These are phyloP conservation scores for Blastobotrys muscicola DNA, from an alignment of 805 yeast species.

Conservation along the genomic window DNA sequence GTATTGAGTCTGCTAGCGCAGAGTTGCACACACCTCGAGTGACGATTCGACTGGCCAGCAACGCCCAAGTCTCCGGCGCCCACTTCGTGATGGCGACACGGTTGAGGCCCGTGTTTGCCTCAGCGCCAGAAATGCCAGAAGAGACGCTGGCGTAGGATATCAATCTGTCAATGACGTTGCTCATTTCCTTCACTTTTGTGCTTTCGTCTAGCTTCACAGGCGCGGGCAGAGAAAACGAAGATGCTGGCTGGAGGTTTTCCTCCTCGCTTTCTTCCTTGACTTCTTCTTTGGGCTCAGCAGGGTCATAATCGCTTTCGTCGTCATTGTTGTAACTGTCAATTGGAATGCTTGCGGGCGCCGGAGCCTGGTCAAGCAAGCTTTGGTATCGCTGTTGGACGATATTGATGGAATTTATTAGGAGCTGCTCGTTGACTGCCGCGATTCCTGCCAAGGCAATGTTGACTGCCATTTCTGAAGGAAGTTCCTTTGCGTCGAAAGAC, in stretches of 20 bases:
- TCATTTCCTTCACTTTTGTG: constrained; percentile 11
- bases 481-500: constrained; percentile 57
- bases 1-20: constrained; percentile 35
- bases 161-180: constrained; percentile 15
- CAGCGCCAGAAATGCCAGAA: constrained; percentile 10
- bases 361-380: constrained; percentile 31
- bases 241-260: constrained; percentile 28
- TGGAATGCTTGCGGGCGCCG: constrained; percentile 8
- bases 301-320: constrained; percentile 22
- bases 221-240: constrained; percentile 44
- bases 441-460: constrained; percentile 63
- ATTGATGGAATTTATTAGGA: constrained; percentile 56
- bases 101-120: constrained; percentile 16
- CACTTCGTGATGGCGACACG: constrained; percentile 39
- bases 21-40: constrained; percentile 59
- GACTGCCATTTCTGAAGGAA: constrained; percentile 56
- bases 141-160: constrained; percentile 11
- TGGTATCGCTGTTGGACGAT: constrained; percentile 59
- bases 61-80: constrained; percentile 67
- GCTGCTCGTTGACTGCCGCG: constrained; percentile 40
- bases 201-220: constrained; percentile 31
- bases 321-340: constrained; percentile 28
- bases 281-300: constrained; percentile 14
- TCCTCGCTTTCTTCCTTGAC: constrained; percentile 25
- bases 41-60: constrained; percentile 63